Percentiles rank a stretch among this genome's conserved stretches.
Conservation (phyloP, 1,284 basidiomycete species). For the Abortiporus biennis region DNA sequence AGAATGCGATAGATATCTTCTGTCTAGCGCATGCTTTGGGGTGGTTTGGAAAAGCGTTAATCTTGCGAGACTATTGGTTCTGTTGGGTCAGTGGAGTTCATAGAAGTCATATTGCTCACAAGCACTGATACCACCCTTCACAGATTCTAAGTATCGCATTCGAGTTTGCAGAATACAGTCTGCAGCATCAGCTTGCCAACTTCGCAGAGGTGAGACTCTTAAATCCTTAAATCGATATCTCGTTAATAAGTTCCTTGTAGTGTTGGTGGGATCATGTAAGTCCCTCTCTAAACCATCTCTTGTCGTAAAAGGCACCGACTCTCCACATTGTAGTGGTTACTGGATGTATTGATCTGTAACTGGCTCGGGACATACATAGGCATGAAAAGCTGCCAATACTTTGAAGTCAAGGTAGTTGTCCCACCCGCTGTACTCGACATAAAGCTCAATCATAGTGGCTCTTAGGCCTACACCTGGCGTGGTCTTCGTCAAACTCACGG, state of each 20-base stretch:
- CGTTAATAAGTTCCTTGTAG: constrained; percentile 27
- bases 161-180: constrained; percentile 78
- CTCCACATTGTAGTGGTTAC: constrained; percentile 56
- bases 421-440: background rate
- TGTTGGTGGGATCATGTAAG: constrained; percentile 88
- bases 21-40: constrained; percentile 77
- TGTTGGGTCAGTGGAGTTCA: constrained; percentile 58
- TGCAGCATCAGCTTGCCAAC: constrained; percentile 79
- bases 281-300: constrained; percentile 15
- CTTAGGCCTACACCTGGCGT: constrained; percentile 76
- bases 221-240: constrained; percentile 9
- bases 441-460: background rate
- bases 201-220: constrained; percentile 64
- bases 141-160: constrained; percentile 83
- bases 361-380: constrained; percentile 81
- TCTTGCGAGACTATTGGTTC: constrained; percentile 84
- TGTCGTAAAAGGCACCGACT: background rate
- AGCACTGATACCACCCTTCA: constrained; percentile 4
- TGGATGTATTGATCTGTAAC: constrained; percentile 81
- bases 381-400: constrained; percentile 80
- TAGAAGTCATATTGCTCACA: constrained; percentile 2
- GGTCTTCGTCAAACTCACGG: constrained; percentile 74
- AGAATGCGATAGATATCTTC: constrained; percentile 80
- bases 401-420: constrained; percentile 65
- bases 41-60: constrained; percentile 85